Evolutionary conservation across 768 basidiomycete species (phyloP).

Genomic region (Leccinum pellstonianum): DNA sequence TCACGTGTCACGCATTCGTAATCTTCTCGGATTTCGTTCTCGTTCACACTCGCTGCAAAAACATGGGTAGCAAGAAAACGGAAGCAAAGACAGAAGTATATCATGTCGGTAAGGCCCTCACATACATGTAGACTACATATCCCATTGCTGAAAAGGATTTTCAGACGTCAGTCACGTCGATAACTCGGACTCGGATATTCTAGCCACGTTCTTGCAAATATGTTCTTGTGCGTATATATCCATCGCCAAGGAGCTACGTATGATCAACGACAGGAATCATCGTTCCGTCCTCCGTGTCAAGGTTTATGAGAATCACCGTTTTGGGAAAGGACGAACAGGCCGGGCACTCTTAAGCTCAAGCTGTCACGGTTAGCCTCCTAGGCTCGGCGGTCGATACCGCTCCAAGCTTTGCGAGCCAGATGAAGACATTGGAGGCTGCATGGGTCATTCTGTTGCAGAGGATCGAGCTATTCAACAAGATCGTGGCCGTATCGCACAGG

Average conservation of each 20-base stretch:
- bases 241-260: background rate
- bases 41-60: background rate
- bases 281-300: background rate
- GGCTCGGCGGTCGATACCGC: too few species aligned
- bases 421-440: background rate
- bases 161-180: constrained; percentile 63
- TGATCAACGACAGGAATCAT: background rate
- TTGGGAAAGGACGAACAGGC: background rate
- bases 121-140: background rate
- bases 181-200: constrained; percentile 12
- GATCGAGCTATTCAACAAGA: background rate
- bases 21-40: background rate
- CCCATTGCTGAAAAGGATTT: background rate
- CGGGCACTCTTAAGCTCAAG: background rate
- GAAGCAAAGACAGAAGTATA: constrained; percentile 37
- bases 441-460: background rate
- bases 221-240: background rate
- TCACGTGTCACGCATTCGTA: constrained; percentile 16
- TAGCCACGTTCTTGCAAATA: background rate
- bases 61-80: constrained; percentile 30
- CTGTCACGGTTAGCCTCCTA: too few species aligned
- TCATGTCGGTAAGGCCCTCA: constrained; percentile 44
- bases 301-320: background rate
- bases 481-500: background rate
- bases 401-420: background rate